Conservation (phyloP, 163 green algal species). For the Volvox carteri region DNA sequence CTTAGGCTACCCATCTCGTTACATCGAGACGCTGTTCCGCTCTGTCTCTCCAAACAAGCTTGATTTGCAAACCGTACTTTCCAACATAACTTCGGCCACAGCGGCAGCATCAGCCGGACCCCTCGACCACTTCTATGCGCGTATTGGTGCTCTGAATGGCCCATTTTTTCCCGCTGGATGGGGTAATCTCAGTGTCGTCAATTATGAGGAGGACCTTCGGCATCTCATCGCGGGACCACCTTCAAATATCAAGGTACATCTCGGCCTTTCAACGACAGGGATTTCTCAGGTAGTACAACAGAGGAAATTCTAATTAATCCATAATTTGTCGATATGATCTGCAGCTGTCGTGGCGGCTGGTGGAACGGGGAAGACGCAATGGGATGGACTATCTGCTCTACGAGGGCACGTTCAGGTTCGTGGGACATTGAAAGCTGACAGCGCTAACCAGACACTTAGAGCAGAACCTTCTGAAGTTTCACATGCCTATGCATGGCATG, state of each 20-base stretch:
- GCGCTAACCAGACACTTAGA: background rate
- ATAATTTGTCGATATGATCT: background rate
- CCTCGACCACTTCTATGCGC: slow-evolving; percentile 35
- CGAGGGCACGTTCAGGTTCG: slow-evolving; percentile 74
- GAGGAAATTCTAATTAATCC: too few relatives aligned
- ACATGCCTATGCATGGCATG: too few relatives aligned
- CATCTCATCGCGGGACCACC: background rate
- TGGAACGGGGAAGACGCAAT: slow-evolving; percentile 57
- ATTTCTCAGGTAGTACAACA: too few relatives aligned
- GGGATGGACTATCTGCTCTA: slow-evolving; percentile 75
- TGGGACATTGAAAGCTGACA: too few relatives aligned
- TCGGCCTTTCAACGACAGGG: too few relatives aligned
- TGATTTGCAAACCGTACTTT: slow-evolving; percentile 24
- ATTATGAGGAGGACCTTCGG: slow-evolving; percentile 36
- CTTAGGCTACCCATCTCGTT: slow-evolving; percentile 16
- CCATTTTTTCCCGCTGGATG: slow-evolving; percentile 49
- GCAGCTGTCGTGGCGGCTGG: slow-evolving; percentile 76
- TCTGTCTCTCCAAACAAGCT: slow-evolving; percentile 11
- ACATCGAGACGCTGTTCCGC: slow-evolving; percentile 15
- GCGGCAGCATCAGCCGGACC: slow-evolving; percentile 26
- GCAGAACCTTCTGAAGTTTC: too few relatives aligned
- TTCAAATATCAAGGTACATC: background rate
- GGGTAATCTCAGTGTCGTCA: slow-evolving; percentile 27
- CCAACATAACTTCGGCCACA: slow-evolving; percentile 7
- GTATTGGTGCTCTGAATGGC: slow-evolving; percentile 35